Conservation (phyloP, 75 land plant species). For the Sequoiadendron giganteum region DNA sequence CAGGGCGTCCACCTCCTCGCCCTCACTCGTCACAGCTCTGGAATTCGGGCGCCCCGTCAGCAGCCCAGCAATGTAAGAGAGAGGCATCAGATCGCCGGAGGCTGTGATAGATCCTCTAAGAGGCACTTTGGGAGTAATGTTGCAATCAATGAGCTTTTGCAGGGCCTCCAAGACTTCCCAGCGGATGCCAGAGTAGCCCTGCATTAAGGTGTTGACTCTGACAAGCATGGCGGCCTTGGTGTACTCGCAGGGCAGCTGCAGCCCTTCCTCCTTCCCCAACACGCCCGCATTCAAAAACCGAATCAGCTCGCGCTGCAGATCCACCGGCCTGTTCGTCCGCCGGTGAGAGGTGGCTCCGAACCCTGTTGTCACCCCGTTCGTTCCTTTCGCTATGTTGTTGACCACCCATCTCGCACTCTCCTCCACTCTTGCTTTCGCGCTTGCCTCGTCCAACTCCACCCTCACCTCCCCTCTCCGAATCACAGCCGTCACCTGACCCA, state of each 20-base stretch:
- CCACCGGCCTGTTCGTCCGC: slow-evolving; percentile 19
- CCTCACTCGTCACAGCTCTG: slow-evolving; percentile 28
- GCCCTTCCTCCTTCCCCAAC: slow-evolving; percentile 11
- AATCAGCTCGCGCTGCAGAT: slow-evolving; percentile 39
- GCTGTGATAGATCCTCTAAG: slow-evolving; percentile 70
- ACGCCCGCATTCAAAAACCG: slow-evolving; percentile 42
- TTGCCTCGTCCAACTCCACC: slow-evolving; percentile 30
- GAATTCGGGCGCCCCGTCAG: slow-evolving; percentile 67
- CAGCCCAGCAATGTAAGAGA: slow-evolving; percentile 74
- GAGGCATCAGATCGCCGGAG: slow-evolving; percentile 70
- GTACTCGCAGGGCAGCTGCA: slow-evolving; percentile 40
- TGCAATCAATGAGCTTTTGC: slow-evolving; percentile 42
- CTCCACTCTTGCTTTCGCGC: slow-evolving; percentile 14
- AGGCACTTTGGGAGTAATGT: slow-evolving; percentile 61
- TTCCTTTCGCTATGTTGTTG: slow-evolving; percentile 13
- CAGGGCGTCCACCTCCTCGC: slow-evolving; percentile 26
- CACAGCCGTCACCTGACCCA: slow-evolving; percentile 52
- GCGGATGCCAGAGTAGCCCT: slow-evolving; percentile 76
- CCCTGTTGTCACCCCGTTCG: slow-evolving; percentile 38
- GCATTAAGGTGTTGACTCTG: slow-evolving; percentile 65
- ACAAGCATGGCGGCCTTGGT: slow-evolving; percentile 71
- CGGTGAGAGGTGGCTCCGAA: slow-evolving; percentile 42
- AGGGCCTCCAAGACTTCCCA: slow-evolving; percentile 68
- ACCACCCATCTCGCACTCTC: slow-evolving; percentile 24
- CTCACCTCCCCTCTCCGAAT: slow-evolving; percentile 26